Percentiles rank a stretch among this genome's conserved stretches.
These are phyloP conservation scores for Pichia occidentalis DNA, from an alignment of 805 yeast species.

Conservation along the genomic window DNA sequence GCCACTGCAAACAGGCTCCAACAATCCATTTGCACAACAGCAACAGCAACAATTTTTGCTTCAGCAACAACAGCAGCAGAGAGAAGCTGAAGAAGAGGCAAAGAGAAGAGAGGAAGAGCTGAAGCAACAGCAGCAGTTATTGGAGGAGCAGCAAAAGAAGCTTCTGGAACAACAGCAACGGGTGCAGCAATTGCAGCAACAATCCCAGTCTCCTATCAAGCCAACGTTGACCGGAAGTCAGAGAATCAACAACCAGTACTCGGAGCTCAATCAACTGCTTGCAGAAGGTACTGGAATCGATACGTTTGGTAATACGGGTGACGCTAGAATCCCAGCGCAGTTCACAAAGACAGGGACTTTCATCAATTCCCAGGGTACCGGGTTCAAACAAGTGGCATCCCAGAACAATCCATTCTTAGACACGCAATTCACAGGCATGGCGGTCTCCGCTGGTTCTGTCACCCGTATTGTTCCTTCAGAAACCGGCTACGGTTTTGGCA, in stretches of 20 bases:
- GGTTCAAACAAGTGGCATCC: slow-evolving; percentile 47
- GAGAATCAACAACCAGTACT: slow-evolving; percentile 48
- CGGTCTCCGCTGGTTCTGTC: slow-evolving; percentile 32
- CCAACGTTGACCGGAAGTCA: slow-evolving; percentile 49
- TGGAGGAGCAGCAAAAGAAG: slow-evolving; percentile 11
- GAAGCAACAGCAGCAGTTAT: slow-evolving; percentile 11
- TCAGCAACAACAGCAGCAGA: slow-evolving; percentile 9
- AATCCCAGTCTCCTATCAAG: slow-evolving; percentile 31
- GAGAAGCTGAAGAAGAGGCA: slow-evolving; percentile 34
- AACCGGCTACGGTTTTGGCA: slow-evolving; percentile 95
- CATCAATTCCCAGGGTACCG: slow-evolving; percentile 85
- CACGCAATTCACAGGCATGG: slow-evolving; percentile 65
- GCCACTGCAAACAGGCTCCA: slow-evolving; percentile 33
- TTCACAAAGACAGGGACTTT: slow-evolving; percentile 78
- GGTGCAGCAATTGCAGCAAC: slow-evolving; percentile 20
- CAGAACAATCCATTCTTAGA: slow-evolving; percentile 57
- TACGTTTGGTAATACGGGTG: slow-evolving; percentile 87
- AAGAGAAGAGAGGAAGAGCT: slow-evolving; percentile 44
- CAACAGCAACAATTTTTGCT: slow-evolving; percentile 4
- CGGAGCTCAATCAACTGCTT: slow-evolving; percentile 71
- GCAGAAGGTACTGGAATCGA: slow-evolving; percentile 89
- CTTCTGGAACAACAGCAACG: slow-evolving; percentile 10
- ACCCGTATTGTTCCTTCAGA: slow-evolving; percentile 67
- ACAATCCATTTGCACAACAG: slow-evolving; percentile 32
- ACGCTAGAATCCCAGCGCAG: slow-evolving; percentile 82